Base-by-base conservation (phyloP, 441 rosid genomes). In the Syzygium malaccense region DNA sequence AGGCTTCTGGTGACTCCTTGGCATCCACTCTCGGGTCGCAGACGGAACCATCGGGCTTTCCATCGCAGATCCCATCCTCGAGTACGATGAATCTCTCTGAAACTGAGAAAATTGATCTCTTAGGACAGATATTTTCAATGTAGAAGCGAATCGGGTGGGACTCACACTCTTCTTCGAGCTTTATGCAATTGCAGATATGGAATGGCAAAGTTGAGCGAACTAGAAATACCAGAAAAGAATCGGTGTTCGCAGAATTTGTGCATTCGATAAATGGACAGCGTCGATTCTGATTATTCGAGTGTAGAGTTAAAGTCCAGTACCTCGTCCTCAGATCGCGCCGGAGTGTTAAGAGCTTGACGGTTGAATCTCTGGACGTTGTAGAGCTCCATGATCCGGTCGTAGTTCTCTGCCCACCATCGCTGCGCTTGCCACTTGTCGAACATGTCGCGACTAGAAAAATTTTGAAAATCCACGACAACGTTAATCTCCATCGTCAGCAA, bases 321-420 rank as follows among this genome's bases (percentile, higher is more conserved):
- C 97, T 95, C 99, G 86, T 96, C 99, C 89, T 96, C 98, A 33
- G 98, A 95, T 93, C 99, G 94, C 15, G 96, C 92, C 33, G 99
- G 99, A 62, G 99, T 95, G 89, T 96, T 93, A 88, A 98, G 98
- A 58, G 99, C 99, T 89, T 97, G 99, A 11, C 99, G 97, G 85
- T 98, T 98, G 89, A 98, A 98, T 94, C 95, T 97, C 88, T 97
- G 99, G 84, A 98, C 99, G 91, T 98, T 97, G 91, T 98, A 98
- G 83, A 98, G 98, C 93, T 97, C 99, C 95, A 96, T 96, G 91
- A 98, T 96, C 88, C 98, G 93, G 83, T 97, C 99, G 18, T 94
- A 97, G 86, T 98, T 98, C 93, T 98, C 99, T 28, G 96, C 99
- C 99, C 99, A 98, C 99, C 99, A 98, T 86, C 95, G 89, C 92